Evolutionary conservation across 2,329 filamentous ascomycete species (phyloP).

Genomic region (Cytospora paraplurivora): DNA sequence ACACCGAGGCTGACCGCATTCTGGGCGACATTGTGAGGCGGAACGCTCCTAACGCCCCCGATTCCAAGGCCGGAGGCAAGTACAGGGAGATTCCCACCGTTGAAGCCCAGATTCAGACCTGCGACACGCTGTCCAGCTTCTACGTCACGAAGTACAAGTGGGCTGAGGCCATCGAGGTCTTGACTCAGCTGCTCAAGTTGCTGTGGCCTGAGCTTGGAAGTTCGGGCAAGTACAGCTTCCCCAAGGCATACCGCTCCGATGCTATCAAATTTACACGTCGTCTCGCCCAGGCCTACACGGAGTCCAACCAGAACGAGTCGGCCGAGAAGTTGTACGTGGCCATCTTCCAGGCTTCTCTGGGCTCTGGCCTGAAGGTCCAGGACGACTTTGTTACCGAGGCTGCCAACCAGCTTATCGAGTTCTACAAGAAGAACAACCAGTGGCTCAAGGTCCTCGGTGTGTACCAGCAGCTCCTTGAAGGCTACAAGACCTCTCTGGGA

Average conservation of each 20-base stretch:
- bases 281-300: constrained; percentile 27
- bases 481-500: constrained; percentile 28
- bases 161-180: constrained; percentile 26
- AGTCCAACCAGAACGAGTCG: constrained; percentile 32
- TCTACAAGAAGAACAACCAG: constrained; percentile 30
- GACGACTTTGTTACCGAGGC: constrained; percentile 31
- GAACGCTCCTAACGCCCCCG: constrained; percentile 18
- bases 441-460: constrained; percentile 31
- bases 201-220: constrained; percentile 29
- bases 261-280: constrained; percentile 29
- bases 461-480: constrained; percentile 30
- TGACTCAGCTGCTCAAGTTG: constrained; percentile 29
- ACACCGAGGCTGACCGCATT: constrained; percentile 28
- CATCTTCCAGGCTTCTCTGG: constrained; percentile 31
- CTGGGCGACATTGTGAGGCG: constrained; percentile 26
- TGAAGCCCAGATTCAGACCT: constrained; percentile 29
- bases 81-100: constrained; percentile 25
- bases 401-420: constrained; percentile 29
- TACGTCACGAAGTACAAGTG: constrained; percentile 29
- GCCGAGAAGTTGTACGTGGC: constrained; percentile 30
- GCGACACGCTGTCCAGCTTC: constrained; percentile 28
- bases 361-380: constrained; percentile 31
- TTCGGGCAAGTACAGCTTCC: constrained; percentile 28
- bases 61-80: constrained; percentile 19
- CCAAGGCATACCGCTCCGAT: constrained; percentile 27